Conservation (phyloP, 208 protist species). For the Tetramitus jugosus region DNA sequence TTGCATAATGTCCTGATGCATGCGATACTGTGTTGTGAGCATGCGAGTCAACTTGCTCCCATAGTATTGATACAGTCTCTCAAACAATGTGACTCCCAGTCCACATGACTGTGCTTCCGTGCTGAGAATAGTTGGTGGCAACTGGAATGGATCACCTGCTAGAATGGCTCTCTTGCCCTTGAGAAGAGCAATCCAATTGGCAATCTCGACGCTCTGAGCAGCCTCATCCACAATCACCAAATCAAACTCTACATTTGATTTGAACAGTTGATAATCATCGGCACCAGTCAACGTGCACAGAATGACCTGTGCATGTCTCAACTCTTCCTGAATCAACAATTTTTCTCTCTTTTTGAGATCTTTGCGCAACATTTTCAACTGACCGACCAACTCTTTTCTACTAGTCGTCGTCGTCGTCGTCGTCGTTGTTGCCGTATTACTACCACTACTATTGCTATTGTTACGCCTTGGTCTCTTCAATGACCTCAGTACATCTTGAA, state of each 20-base stretch:
- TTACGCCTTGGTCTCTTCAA: conserved; percentile 16
- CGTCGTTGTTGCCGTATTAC: too few species aligned
- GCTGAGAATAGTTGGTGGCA: conserved; percentile 43
- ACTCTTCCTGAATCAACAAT: conserved; percentile 36
- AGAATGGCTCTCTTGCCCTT: conserved; percentile 38
- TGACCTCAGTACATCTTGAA: conserved; percentile 16
- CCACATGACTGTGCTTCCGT: conserved; percentile 19
- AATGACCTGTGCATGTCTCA: conserved; percentile 43
- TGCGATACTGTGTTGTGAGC: conserved; percentile 46
- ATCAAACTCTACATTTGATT: conserved; percentile 34
- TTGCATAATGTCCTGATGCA: conserved; percentile 37
- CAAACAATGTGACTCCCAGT: conserved; percentile 40
- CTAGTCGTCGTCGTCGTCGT: not conserved
- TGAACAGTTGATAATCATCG: conserved; percentile 22
- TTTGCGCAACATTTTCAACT: not conserved
- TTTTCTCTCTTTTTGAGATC: conserved; percentile 26
- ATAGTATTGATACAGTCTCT: conserved; percentile 28
- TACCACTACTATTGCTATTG: too few species aligned
- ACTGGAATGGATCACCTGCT: conserved; percentile 47
- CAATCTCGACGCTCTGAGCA: conserved; percentile 49
- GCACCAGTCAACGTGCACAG: conserved; percentile 41
- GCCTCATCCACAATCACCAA: conserved; percentile 52
- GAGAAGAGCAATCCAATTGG: conserved; percentile 53
- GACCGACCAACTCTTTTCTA: not conserved
- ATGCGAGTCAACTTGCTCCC: not conserved